Evolutionary conservation across 495 filamentous ascomycete genomes (phyloP), one percentile per base, ranked within the genome.

Genomic region (Apiosordaria backusii): DNA sequence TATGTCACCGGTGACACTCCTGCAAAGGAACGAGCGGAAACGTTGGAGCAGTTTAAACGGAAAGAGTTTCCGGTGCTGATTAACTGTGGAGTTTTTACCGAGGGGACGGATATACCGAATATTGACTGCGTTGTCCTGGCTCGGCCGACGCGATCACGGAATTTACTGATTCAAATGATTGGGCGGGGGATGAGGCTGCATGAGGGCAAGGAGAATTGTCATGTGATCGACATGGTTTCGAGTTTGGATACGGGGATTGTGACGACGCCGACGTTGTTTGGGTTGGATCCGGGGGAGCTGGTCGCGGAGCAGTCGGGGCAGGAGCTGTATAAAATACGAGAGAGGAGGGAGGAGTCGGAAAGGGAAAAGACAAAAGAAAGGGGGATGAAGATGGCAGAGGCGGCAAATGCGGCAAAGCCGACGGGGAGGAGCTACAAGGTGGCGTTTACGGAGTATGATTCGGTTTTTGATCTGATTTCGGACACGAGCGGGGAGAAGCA

Each of bases 141-240:
- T 5, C 81, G 96, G 40, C 95, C 95, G 3, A 99, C 95, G 9
- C 86, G 87, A 63, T 98, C 95, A 18, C 86, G 89, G 22, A 97
- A 97, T 68, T 81, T 99, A 7, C 83, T 99, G 2, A 87, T 97
- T 4, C 95, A 99, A 74, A 99, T 99, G 95, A 96, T 99, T 59
- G 95, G 95, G 0, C 87, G 95, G 66, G 95, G 95, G 0, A 89
- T 98, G 84, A 88, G 95, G 40, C 78, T 97, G 29, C 83, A 89
- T 72, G 81, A 89, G 2, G 90, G 84, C 1, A 99, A 99, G 74
- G 75, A 88, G 52, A 86, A 98, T 71, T 99, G 95, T 69, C 95
- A 97, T 75, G 82, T 99, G 57, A 95, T 99, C 68, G 95, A 99
- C 75, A 93, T 99, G 91, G 95, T 98, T 0, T 87, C 92, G 0